phyloP scores from a whole-genome alignment of 768 basidiomycete species.

The Auricularia cornea region DNA sequence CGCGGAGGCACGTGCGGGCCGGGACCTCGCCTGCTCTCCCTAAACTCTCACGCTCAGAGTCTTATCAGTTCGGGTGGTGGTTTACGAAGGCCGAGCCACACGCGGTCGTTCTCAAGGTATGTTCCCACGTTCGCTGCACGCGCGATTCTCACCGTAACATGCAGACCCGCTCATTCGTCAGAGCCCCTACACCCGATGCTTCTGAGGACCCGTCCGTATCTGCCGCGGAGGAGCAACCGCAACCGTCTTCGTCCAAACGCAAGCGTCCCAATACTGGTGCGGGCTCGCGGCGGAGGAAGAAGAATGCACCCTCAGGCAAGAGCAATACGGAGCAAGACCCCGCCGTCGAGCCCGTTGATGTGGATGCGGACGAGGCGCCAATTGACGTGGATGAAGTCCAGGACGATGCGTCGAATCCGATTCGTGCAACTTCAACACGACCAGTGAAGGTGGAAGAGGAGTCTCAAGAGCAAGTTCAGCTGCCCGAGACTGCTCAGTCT shows the following conservation, averaged over 20 bases:
- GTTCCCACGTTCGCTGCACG: conserved; percentile 2
- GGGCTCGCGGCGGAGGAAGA: background rate
- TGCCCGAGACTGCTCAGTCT: background rate
- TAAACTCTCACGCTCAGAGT: conserved; percentile 38
- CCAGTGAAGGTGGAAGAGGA: background rate
- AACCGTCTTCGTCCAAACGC: background rate
- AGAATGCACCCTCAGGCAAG: background rate
- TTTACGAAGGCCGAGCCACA: conserved; percentile 76
- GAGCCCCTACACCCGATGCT: background rate
- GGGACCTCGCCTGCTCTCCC: background rate
- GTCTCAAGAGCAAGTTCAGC: background rate
- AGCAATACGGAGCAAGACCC: background rate
- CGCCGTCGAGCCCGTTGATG: background rate
- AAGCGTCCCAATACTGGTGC: background rate
- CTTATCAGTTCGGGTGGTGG: conserved; percentile 89
- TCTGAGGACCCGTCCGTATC: too few relatives aligned
- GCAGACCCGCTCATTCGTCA: background rate
- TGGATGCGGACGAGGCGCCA: background rate
- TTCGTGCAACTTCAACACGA: background rate
- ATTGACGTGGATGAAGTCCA: background rate
- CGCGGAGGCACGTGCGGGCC: background rate
- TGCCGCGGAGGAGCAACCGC: background rate
- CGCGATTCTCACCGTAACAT: background rate
- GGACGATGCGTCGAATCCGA: background rate
- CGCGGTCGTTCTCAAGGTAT: conserved; percentile 75